Evolutionary conservation across 140 eudicot species (phyloP).

Genomic region (Cichorium intybus): DNA sequence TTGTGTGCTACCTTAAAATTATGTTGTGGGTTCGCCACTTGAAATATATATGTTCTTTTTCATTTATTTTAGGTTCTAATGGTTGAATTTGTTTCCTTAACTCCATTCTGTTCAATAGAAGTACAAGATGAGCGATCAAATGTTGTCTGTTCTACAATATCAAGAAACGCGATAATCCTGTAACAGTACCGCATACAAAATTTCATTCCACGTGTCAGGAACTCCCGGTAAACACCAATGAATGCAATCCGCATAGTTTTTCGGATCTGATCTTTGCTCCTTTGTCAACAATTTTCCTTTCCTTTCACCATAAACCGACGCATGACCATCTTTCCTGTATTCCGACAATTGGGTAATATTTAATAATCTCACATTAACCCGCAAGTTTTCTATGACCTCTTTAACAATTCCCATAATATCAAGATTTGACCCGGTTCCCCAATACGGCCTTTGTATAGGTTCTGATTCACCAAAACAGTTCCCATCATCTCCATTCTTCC

Average conservation of each 20-base stretch:
- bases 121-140: background rate
- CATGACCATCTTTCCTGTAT: conserved; percentile 85
- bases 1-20: too few relatives aligned
- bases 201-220: conserved; percentile 94
- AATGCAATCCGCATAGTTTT: conserved; percentile 79
- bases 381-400: conserved; percentile 44
- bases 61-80: too few relatives aligned
- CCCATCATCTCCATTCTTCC: conserved; percentile 80
- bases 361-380: conserved; percentile 53
- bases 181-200: conserved; percentile 64
- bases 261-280: conserved; percentile 81
- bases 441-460: conserved; percentile 67
- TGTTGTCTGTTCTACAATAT: conserved; percentile 4
- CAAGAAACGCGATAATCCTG: conserved; percentile 57
- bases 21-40: too few relatives aligned
- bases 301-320: conserved; percentile 85
- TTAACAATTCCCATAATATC: conserved; percentile 72
- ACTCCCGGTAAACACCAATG: conserved; percentile 99
- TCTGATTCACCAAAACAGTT: conserved; percentile 76
- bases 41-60: too few relatives aligned
- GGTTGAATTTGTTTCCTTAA: too few relatives aligned
- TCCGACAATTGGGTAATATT: conserved; percentile 89
- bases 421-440: conserved; percentile 90
- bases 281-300: conserved; percentile 82
- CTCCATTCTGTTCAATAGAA: background rate